Conservation (phyloP, 495 filamentous ascomycete species). For the Jackrogersella minutella region DNA sequence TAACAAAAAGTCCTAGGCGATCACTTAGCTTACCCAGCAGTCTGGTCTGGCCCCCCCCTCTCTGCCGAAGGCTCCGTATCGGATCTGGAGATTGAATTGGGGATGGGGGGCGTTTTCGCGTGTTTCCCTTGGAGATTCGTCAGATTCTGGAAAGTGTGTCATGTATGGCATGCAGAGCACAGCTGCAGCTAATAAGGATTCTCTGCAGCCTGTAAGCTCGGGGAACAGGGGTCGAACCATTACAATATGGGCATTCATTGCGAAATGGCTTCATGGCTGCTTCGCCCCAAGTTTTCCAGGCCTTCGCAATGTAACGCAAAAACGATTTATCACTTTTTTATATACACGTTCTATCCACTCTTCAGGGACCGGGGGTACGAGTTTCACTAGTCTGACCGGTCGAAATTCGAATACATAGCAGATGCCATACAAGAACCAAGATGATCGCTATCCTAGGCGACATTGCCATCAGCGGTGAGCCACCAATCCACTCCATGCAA, state of each 20-base stretch:
- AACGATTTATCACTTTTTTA: constrained; percentile 34
- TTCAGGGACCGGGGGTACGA: constrained; percentile 12
- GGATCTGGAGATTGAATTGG: constrained; percentile 42
- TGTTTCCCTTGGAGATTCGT: constrained; percentile 36
- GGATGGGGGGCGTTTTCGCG: constrained; percentile 27
- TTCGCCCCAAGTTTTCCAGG: constrained; percentile 26
- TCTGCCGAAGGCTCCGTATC: constrained; percentile 42
- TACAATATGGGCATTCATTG: constrained; percentile 21
- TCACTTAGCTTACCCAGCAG: constrained; percentile 40
- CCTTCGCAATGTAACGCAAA: constrained; percentile 32
- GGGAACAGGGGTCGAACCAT: constrained; percentile 35
- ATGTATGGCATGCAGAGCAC: constrained; percentile 42
- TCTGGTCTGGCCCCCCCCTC: constrained; percentile 37
- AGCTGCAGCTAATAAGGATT: constrained; percentile 42
- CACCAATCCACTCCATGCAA: constrained; percentile 29
- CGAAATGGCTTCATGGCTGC: constrained; percentile 32
- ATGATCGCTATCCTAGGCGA: constrained; percentile 37
- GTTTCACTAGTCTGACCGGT: constrained; percentile 23
- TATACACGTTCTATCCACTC: constrained; percentile 15
- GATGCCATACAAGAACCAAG: constrained; percentile 15
- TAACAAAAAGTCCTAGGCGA: constrained; percentile 14
- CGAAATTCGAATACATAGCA: constrained; percentile 15
- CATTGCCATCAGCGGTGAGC: constrained; percentile 40
- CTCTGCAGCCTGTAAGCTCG: constrained; percentile 39
- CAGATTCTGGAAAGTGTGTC: constrained; percentile 39